Percentiles rank a stretch among this genome's conserved stretches.
Evolutionary conservation across 805 yeast species (phyloP).

Genomic region (Pichia exigua): DNA sequence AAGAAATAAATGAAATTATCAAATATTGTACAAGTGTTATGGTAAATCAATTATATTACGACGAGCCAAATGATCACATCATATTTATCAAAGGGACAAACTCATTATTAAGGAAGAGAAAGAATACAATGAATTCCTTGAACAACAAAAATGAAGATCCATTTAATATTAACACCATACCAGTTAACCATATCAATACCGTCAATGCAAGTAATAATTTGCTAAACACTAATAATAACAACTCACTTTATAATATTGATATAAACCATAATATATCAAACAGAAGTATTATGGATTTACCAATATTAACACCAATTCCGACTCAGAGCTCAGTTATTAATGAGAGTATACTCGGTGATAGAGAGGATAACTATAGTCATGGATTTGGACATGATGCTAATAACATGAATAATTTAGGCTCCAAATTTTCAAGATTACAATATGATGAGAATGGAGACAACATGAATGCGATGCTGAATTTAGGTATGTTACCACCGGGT

Average conservation of each 20-base stretch:
- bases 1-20: constrained; percentile 39
- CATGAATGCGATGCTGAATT: background rate
- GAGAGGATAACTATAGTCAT: background rate
- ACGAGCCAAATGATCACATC: constrained; percentile 23
- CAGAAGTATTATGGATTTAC: constrained; percentile 7
- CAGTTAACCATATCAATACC: background rate
- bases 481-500: constrained; percentile 10
- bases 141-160: background rate
- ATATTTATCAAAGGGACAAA: constrained; percentile 22
- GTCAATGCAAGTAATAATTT: background rate
- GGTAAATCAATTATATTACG: constrained; percentile 21
- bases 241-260: constrained; percentile 2
- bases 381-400: background rate
- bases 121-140: constrained; percentile 5
- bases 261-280: background rate
- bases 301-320: constrained; percentile 8
- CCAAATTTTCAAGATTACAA: background rate
- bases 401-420: background rate
- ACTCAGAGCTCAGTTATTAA: background rate
- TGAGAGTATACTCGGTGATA: background rate
- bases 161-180: background rate
- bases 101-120: constrained; percentile 24
- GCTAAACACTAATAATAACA: background rate
- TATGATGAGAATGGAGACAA: background rate
- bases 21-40: constrained; percentile 32